Evolutionary conservation across 2,329 filamentous ascomycete genomes (phyloP), one percentile per base, ranked within the genome.

Genomic region (Trichoderma sp.): DNA sequence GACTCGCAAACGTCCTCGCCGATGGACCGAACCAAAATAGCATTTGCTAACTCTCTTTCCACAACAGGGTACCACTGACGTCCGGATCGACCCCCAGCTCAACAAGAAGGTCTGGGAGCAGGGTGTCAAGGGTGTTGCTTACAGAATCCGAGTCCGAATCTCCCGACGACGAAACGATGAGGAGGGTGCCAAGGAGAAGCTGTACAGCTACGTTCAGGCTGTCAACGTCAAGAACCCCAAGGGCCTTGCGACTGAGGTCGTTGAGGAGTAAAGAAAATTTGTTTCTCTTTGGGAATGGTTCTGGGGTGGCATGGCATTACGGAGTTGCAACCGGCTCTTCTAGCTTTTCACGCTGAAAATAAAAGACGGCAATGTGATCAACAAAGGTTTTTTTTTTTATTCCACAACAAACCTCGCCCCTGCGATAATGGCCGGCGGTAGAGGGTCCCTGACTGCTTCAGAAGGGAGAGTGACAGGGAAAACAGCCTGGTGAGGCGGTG

Each of bases 101-200:
- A 99, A 99, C 93, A 99, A 99, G 93, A 98, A 99, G 91, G 95
- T 99, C 85, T 99, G 96, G 96, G 96, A 99, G 88, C 89, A 92
- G 83, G 96, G 96, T 86, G 91, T 99, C 89, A 99, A 98, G 93
- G 97, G 96, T 82, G 95, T 98, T 79, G 94, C 95, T 79, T 98
- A 92, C 93, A 92, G 97, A 86, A 90, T 99, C 81, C 95, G 96
- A 82, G 91, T 99, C 83, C 94, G 97, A 87, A 98, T 99, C 88
- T 97, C 94, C 83, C 94, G 96, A 87, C 97, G 97, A 92, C 94
- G 96, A 91, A 99, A 99, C 88, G 96, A 99, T 86, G 96, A 98
- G 90, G 96, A 99, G 88, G 94, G 93, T 82, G 96, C 97, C 84
- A 97, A 97, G 90, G 94, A 99, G 91, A 97, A 97, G 91, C 92